Base-by-base conservation (phyloP, 352 stramenopile genomes). In the Phytopythium sindhum region DNA sequence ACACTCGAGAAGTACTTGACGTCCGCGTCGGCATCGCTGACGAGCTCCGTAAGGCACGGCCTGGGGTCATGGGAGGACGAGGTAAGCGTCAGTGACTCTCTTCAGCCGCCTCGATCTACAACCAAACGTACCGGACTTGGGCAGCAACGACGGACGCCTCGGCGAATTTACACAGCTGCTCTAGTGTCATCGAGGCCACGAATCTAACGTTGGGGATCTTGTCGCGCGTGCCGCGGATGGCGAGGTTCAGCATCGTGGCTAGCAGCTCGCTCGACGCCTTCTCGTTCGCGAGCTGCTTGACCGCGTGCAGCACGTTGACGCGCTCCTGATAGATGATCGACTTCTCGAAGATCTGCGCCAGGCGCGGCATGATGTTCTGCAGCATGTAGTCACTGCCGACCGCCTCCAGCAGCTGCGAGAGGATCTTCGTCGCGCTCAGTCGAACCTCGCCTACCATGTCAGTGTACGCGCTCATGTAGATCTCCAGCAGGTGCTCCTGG, bases 381-480 rank as follows among this genome's bases (percentile, higher is more conserved):
- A 93, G 68, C 48, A 92, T 86, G 72, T 86, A 91, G 63, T 93
- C 87, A 64, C 84, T 93, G 26, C 86, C 86, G 37, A 93, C 78
- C 55, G 80, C 83, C 63, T 90, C 80, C 51, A 93, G 67, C 62
- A 95, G 73, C 51, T 91, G 69, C 23, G 80, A 73, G 12, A 93
- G 67, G 65, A 93, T 91, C 71, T 93, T 95, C 26, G 85, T 93
- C 31, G 95, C 91, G 63, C 96, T 97, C 76, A 98, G 84, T n/a
- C 95, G 86, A 61, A 98, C 93, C 80, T 98, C 96, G 28, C 91
- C 80, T 9, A 98, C 95, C 76, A 94, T 95, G 66, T 98, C 95
- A 50, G 86, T 90, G 69, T 98, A 92, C 21, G 89, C 89, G 42
- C 84, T 96, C 63, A 97, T 78, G 72, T 97, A 89, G 61, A 97